Conservation (phyloP, 164 flowering plant species). For the Piper longum region DNA sequence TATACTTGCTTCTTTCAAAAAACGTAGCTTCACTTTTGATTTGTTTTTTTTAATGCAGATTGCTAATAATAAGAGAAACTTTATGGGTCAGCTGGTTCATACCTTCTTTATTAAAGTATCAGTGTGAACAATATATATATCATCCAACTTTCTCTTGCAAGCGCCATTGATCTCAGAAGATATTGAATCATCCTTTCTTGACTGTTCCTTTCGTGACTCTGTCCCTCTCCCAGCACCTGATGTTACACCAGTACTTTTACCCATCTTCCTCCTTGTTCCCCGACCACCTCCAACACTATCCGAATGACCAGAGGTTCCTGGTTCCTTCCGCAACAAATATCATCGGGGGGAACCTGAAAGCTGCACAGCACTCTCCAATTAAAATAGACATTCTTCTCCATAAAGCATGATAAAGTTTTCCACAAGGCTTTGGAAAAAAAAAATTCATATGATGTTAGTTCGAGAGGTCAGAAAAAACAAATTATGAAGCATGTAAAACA, state of each 20-base stretch:
- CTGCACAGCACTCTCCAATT: neutral
- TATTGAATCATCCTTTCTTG: slow-evolving; percentile 42
- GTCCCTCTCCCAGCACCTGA: slow-evolving; percentile 60
- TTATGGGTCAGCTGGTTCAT: neutral
- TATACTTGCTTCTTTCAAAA: too few relatives aligned
- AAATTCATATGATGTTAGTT: too few relatives aligned
- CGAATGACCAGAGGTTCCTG: slow-evolving; percentile 40
- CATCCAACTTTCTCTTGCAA: slow-evolving; percentile 48
- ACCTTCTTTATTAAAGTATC: slow-evolving; percentile 89
- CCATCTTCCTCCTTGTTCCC: slow-evolving; percentile 44
- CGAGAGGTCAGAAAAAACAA: too few relatives aligned
- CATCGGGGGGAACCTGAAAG: slow-evolving; percentile 72
- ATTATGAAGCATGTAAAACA: too few relatives aligned
- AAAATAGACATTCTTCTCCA: too few relatives aligned
- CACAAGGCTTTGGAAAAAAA: too few relatives aligned
- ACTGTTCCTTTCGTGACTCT: slow-evolving; percentile 31
- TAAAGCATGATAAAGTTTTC: too few relatives aligned
- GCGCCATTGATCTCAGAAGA: slow-evolving; percentile 49
- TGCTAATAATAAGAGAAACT: too few relatives aligned
- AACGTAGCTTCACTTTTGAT: too few relatives aligned
- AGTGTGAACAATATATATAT: slow-evolving; percentile 77
- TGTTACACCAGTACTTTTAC: slow-evolving; percentile 29
- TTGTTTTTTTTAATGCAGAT: too few relatives aligned
- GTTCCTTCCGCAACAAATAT: slow-evolving; percentile 83
- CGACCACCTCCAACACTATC: slow-evolving; percentile 61